phyloP scores from a whole-genome alignment of 148 eudicot species.

The Pouteria glomerata region DNA sequence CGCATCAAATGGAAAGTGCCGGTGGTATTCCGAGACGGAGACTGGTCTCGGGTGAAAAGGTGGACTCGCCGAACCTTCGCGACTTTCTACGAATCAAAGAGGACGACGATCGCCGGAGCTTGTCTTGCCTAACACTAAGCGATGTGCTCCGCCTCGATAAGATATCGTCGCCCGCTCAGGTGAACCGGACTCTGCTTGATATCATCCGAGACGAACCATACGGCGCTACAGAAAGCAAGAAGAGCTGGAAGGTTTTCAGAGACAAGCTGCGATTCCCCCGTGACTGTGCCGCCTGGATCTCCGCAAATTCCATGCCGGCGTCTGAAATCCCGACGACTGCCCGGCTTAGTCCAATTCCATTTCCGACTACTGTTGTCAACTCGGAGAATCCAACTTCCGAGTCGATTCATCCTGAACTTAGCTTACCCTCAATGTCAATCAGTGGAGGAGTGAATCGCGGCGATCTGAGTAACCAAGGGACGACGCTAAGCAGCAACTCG shows the following conservation, averaged over 20 bases:
- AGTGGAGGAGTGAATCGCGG: background rate
- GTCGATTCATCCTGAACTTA: background rate
- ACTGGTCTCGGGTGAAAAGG: constrained; percentile 5
- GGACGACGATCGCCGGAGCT: constrained; percentile 7
- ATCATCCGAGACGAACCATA: constrained; percentile 34
- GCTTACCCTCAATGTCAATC: background rate
- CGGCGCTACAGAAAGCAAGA: constrained; percentile 16
- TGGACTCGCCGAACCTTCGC: constrained; percentile 6
- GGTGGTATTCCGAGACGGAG: constrained; percentile 31
- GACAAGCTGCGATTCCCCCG: constrained; percentile 33
- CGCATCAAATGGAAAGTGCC: constrained; percentile 35
- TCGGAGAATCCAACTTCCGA: background rate
- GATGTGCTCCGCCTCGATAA: constrained; percentile 32
- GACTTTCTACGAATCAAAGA: constrained; percentile 15
- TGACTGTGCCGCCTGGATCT: constrained; percentile 33
- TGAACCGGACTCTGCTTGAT: constrained; percentile 42
- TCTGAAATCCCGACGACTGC: constrained; percentile 29
- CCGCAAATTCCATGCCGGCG: constrained; percentile 23
- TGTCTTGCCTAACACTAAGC: constrained; percentile 30
- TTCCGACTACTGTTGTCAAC: background rate
- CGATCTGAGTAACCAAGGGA: background rate
- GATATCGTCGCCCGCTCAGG: constrained; percentile 16
- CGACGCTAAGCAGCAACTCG: constrained; percentile 12
- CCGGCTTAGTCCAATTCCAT: constrained; percentile 13
- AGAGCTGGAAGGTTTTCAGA: constrained; percentile 33